A percentile compares a stretch with the other conserved stretches of the same genome.
phyloP scores from a whole-genome alignment of 768 basidiomycete genomes.

The Pleurotus sapidus region DNA sequence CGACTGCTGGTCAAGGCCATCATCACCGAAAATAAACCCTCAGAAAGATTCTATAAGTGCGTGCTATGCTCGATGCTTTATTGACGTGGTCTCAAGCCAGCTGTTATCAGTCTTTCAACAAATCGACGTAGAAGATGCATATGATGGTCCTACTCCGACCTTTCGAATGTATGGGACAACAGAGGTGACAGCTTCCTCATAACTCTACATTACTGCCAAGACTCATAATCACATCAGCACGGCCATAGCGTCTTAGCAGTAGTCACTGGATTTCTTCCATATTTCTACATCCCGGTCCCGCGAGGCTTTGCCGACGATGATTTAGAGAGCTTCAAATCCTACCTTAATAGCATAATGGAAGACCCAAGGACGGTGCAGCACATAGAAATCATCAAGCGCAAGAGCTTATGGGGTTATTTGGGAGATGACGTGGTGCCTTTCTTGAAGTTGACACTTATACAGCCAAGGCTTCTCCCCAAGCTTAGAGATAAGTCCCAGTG shows the following conservation, averaged over 20 bases:
- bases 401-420: conserved; percentile 83
- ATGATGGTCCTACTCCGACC: conserved; percentile 39
- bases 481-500: conserved; percentile 77
- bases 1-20: conserved; percentile 69
- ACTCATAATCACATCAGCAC: conserved; percentile 35
- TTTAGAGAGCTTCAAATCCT: conserved; percentile 55
- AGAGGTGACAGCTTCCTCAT: conserved; percentile 44
- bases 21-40: conserved; percentile 49
- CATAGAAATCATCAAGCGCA: conserved; percentile 60
- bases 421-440: conserved; percentile 81
- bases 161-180: conserved; percentile 90
- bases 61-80: conserved; percentile 17
- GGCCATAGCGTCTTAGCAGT: conserved; percentile 90
- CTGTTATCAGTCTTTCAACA: conserved; percentile 81
- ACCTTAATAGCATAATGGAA: conserved; percentile 66
- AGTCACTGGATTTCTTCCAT: conserved; percentile 82
- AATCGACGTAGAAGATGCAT: conserved; percentile 80
- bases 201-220: neutral
- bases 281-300: conserved; percentile 90
- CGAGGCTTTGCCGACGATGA: conserved; percentile 77
- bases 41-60: conserved; percentile 67
- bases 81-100: neutral
- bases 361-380: conserved; percentile 36
- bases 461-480: conserved; percentile 79
- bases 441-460: conserved; percentile 76